Evolutionary conservation across 1,284 basidiomycete genomes (phyloP).

Genomic region (Sporisorium scitamineum): DNA sequence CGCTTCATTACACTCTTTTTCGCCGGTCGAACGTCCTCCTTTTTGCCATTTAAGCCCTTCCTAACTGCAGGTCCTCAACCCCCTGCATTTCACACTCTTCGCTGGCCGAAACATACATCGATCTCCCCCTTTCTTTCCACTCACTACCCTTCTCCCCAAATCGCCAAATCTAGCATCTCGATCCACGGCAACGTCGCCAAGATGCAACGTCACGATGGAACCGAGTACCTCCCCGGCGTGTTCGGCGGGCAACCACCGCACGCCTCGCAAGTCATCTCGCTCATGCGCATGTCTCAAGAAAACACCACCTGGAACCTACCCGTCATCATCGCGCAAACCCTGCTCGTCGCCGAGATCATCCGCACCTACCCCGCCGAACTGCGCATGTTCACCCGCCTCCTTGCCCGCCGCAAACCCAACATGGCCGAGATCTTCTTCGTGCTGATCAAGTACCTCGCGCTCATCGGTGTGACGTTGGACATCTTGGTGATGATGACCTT

Average conservation of each 20-base stretch:
- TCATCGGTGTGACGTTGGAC: conserved; percentile 31
- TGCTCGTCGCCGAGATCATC: conserved; percentile 39
- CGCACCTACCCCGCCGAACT: conserved; percentile 45
- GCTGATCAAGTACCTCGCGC: conserved; percentile 41
- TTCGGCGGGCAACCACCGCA: conserved; percentile 21
- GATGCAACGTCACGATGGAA: conserved; percentile 46
- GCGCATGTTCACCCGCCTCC: conserved; percentile 26
- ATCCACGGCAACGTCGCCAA: not conserved
- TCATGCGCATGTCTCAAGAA: conserved; percentile 34
- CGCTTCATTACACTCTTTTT: not conserved
- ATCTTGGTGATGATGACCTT: conserved; percentile 37
- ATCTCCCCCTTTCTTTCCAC: not conserved
- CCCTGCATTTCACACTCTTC: not conserved
- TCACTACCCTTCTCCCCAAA: not conserved
- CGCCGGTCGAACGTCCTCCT: not conserved
- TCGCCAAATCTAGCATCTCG: not conserved
- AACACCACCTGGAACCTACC: conserved; percentile 37
- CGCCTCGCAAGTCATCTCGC: conserved; percentile 20
- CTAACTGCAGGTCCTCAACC: no score
- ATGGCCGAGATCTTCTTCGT: conserved; percentile 53
- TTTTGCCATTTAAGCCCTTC: no score
- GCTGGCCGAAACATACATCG: not conserved
- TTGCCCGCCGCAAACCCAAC: conserved; percentile 35
- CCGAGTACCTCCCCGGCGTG: conserved; percentile 24
- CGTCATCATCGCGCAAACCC: conserved; percentile 27